Evolutionary conservation across 208 protist species (phyloP).

Genomic region (Trypanosoma caninum): DNA sequence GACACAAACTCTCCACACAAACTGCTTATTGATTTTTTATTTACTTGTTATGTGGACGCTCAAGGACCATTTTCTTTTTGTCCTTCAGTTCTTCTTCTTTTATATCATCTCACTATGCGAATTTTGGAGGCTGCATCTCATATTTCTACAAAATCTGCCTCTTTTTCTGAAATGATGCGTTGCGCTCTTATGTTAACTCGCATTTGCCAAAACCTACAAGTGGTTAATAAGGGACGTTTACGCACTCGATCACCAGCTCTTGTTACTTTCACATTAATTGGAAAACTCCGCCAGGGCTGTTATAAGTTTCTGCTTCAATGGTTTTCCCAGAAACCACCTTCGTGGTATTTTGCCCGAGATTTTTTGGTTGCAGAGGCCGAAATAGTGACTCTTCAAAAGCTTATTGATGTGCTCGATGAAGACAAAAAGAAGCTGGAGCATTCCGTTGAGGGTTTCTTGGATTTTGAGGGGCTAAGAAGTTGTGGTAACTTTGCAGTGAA

Average conservation of each 20-base stretch:
- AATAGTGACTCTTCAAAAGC: conserved; percentile 44
- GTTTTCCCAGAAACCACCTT: conserved; percentile 74
- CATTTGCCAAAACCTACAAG: conserved; percentile 48
- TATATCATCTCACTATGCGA: conserved; percentile 48
- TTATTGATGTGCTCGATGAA: conserved; percentile 48
- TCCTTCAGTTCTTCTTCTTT: conserved; percentile 46
- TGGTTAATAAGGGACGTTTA: conserved; percentile 51
- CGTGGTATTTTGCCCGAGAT: conserved; percentile 74
- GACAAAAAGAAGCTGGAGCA: conserved; percentile 33
- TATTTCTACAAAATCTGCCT: conserved; percentile 70
- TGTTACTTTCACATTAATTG: conserved; percentile 62
- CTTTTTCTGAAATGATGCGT: conserved; percentile 80
- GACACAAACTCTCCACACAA: conserved; percentile 61
- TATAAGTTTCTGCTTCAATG: conserved; percentile 77
- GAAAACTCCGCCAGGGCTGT: conserved; percentile 63
- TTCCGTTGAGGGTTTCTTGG: conserved; percentile 52
- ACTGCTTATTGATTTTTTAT: conserved; percentile 68
- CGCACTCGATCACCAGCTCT: conserved; percentile 28
- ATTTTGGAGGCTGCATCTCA: conserved; percentile 45
- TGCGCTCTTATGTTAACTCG: conserved; percentile 55
- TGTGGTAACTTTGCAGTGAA: not conserved
- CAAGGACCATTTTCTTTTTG: conserved; percentile 45
- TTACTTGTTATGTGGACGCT: conserved; percentile 51
- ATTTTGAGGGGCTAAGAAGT: conserved; percentile 32
- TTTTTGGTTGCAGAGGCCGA: conserved; percentile 39